Base-by-base conservation (phyloP, 768 basidiomycete species). In the Nidularia sp. region DNA sequence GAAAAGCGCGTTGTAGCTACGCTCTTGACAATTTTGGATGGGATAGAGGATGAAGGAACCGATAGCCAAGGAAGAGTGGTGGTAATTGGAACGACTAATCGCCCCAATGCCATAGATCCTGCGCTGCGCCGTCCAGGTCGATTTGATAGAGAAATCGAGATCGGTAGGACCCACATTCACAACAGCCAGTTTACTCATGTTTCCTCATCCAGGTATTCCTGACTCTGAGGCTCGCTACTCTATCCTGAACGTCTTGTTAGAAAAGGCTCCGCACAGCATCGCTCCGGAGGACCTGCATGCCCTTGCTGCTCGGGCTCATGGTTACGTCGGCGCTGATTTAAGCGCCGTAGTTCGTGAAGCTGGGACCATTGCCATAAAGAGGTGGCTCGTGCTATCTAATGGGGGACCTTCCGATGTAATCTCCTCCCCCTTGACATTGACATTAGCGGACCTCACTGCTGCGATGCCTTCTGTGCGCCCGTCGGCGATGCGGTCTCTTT, bases 1-100 rank as follows among this genome's bases (percentile, higher is more conserved):
- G 97, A 98, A 66, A 90, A 91, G 58, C 79, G 97, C 25, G 94
- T 98, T 0, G 97, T 98, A 3, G 94, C 97, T 18, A 97, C 93
- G 15, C 73, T 99, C 45, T 70, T 99, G 60, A 98, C 97, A 2
- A 81, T 97, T 53, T 83, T 99, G 72, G 97, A 99, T 65, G 97
- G 97, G 6, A 88, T 93, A 71, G 82, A 84, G 54, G 78, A 79
- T 22, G 76, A 67, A 31, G 67, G 65, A 5, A 66, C 67, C 4
- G 74, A 72, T 35, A 74, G 69, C 4, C 66, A 68, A 18, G 79
- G 72, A 13, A 78, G 88, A 54, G 91, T 99, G 9, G 89, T 98
- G 3, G 92, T 99, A 34, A 90, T 99, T 54, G 97, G 93, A 0
- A 97, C 97, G 0, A 98, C 94, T 2, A 97, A 98, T 66, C 77